Evolutionary conservation across 1,284 basidiomycete species (phyloP), one percentile per base, ranked within the genome.

Genomic region (Rhodotorula sp.): DNA sequence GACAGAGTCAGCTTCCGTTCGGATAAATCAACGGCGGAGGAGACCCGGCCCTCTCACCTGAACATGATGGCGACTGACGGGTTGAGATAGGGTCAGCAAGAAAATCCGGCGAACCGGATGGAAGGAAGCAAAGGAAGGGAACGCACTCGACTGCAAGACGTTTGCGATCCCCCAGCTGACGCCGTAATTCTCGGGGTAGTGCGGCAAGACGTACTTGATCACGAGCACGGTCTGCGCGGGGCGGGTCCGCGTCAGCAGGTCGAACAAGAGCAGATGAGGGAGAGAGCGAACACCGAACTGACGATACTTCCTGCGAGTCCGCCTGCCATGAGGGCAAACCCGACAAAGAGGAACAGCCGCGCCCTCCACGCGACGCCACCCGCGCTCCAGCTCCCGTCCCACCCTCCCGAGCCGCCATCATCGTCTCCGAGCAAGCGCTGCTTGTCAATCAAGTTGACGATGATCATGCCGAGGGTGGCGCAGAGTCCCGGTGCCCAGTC

Each of bases 401-500:
- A 73, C 18, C 49, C 49, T 8, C 49, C 49, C 1, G 26, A 18
- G n/a, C 5, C 54, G n/a, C 54, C 23, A 6, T 26, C 54, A 73
- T 91, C 92, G 16, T 94, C 91, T 0, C 90, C 90, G 34, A 88
- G 85, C 67, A 98, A 86, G 58, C 93, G 87, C 78, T 93, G 90
- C 85, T 98, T 98, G 85, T 99, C 94, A 79, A 98, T 93, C 68
- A 97, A 82, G 81, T 95, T 94, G 81, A 97, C 89, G 80, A 97
- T 86, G 72, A 97, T 84, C 87, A 96, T 95, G 47, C 96, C 96
- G 20, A 98, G 83, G 21, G 96, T 88, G n/a, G 92, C 93, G 82
- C 90, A 93, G 75, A 98, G 88, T 34, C 94, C 96, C 0, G 95
- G 93, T 21, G 97, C 85, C 96, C 96, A 98, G 85, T 97, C 95